A percentile compares a stretch with the other conserved stretches of the same genome.
These are phyloP conservation scores for Acanthamoeba sp. DNA, from an alignment of 208 protist genomes.

Conservation along the genomic window DNA sequence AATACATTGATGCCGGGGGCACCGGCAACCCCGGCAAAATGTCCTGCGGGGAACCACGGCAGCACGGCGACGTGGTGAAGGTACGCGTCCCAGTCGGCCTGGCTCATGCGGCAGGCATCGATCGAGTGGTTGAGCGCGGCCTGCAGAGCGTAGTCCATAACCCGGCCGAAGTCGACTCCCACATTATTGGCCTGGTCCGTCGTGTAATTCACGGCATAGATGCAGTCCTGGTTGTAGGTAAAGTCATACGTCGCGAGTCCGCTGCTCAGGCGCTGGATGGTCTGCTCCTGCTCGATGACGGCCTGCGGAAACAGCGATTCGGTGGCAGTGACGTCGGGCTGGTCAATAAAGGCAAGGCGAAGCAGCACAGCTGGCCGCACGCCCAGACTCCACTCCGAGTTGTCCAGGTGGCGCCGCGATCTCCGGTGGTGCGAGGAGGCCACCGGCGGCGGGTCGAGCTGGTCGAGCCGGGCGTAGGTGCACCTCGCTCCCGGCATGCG, in stretches of 20 bases:
- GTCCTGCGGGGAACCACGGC: background rate
- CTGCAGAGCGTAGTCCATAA: background rate
- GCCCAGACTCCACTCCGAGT: background rate
- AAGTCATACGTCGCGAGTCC: background rate
- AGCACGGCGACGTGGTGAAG: background rate
- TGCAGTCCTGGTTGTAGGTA: background rate
- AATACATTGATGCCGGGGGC: background rate
- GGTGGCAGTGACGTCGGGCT: background rate
- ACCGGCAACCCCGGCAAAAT: background rate
- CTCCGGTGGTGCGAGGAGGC: background rate
- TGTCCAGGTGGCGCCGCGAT: background rate
- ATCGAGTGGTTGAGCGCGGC: background rate
- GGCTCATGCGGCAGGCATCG: background rate
- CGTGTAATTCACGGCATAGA: background rate
- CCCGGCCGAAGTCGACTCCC: background rate
- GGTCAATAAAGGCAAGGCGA: background rate
- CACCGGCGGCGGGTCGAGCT: background rate
- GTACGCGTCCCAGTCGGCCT: background rate
- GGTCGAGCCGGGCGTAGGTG: background rate
- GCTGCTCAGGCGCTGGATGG: background rate
- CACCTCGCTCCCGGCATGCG: background rate
- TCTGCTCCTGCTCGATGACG: background rate
- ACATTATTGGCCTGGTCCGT: background rate
- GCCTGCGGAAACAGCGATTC: background rate
- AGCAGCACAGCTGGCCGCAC: background rate